These are phyloP conservation scores for Cyberlindnera sargentensis DNA, from an alignment of 805 yeast genomes.

Conservation along the genomic window DNA sequence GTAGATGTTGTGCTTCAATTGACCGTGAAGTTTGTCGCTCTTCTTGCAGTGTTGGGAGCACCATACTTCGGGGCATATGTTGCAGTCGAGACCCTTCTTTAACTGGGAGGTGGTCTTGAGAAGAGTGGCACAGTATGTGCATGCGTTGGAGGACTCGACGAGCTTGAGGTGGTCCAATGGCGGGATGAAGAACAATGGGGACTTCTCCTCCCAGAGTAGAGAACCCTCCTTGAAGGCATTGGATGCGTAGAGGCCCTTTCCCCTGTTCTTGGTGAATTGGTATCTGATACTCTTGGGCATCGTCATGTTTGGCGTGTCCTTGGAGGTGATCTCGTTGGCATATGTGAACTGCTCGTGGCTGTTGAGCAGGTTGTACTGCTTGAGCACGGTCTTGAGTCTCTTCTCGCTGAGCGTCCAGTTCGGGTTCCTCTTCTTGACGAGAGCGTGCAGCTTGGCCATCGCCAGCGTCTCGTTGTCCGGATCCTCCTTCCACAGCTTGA, in stretches of 20 bases:
- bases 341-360: slow-evolving; percentile 40
- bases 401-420: slow-evolving; percentile 60
- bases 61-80: slow-evolving; percentile 61
- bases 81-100: slow-evolving; percentile 55
- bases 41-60: slow-evolving; percentile 59
- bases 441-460: slow-evolving; percentile 41
- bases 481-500: slow-evolving; percentile 61
- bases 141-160: slow-evolving; percentile 56
- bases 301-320: slow-evolving; percentile 36
- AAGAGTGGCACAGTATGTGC: slow-evolving; percentile 59
- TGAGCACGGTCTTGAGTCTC: slow-evolving; percentile 46
- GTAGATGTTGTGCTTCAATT: slow-evolving; percentile 47
- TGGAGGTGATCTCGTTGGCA: slow-evolving; percentile 46
- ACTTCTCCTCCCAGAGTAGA: slow-evolving; percentile 52
- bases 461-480: slow-evolving; percentile 55
- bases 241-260: slow-evolving; percentile 56
- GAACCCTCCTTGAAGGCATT: slow-evolving; percentile 40
- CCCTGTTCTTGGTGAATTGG: slow-evolving; percentile 44
- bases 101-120: slow-evolving; percentile 18
- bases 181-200: slow-evolving; percentile 57
- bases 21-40: slow-evolving; percentile 43
- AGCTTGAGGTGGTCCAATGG: slow-evolving; percentile 59
- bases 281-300: slow-evolving; percentile 39
- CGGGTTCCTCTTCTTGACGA: slow-evolving; percentile 44
- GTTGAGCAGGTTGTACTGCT: slow-evolving; percentile 46